Evolutionary conservation across 2,329 filamentous ascomycete genomes (phyloP).

Genomic region (Hypoxylon sp.): DNA sequence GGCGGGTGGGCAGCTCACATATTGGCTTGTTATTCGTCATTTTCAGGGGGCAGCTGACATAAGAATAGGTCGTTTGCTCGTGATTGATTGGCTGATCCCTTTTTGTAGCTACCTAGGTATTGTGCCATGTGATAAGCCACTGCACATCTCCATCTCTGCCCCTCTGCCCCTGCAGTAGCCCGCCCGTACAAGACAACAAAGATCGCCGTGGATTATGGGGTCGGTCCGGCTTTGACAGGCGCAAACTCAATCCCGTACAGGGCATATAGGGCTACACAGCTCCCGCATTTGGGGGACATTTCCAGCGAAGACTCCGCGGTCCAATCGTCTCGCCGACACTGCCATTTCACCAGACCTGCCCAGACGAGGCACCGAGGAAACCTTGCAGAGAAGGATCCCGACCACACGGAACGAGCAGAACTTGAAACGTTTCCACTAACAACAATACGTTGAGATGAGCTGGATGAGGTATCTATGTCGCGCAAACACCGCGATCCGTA

Average conservation of each 20-base stretch:
- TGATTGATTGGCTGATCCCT: slow-evolving; percentile 5
- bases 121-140: slow-evolving; percentile 12
- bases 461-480: slow-evolving; percentile 8
- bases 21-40: neutral
- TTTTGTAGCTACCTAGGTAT: neutral
- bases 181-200: slow-evolving; percentile 11
- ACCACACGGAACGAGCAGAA: slow-evolving; percentile 15
- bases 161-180: slow-evolving; percentile 28
- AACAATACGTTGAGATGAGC: slow-evolving; percentile 1
- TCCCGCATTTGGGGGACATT: slow-evolving; percentile 2
- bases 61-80: slow-evolving; percentile 4
- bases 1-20: neutral
- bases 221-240: slow-evolving; percentile 26
- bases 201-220: slow-evolving; percentile 17
- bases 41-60: slow-evolving; percentile 20
- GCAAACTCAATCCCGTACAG: slow-evolving; percentile 6
- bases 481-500: slow-evolving; percentile 8
- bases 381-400: slow-evolving; percentile 24
- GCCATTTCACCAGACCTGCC: slow-evolving; percentile 11
- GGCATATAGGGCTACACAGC: too few species aligned
- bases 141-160: slow-evolving; percentile 13
- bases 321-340: slow-evolving; percentile 22
- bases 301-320: neutral
- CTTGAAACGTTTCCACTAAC: slow-evolving; percentile 24
- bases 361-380: neutral